These are phyloP conservation scores for Stachybotrys elegans DNA, from an alignment of 2,329 filamentous ascomycete genomes.

Conservation along the genomic window DNA sequence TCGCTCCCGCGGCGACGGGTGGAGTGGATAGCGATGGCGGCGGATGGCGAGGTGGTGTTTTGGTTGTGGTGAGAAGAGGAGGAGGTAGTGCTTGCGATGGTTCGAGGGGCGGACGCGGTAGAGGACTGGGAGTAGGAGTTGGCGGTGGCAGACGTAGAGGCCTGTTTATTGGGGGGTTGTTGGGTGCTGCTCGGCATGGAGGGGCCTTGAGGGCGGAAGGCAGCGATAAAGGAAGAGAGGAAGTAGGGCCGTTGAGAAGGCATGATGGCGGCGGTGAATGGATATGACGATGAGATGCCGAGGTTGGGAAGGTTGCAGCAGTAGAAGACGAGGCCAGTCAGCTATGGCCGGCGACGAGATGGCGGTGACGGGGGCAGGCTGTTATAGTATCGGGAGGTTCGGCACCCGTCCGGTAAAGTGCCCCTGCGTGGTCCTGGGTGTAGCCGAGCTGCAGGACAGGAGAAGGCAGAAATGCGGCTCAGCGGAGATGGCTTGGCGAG, in stretches of 20 bases:
- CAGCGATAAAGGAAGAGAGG: constrained; percentile 51
- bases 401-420: too few relatives aligned
- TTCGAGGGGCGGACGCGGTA: constrained; percentile 13
- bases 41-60: constrained; percentile 10
- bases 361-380: neutral
- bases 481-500: neutral
- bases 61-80: constrained; percentile 13
- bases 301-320: neutral
- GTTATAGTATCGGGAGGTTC: too few relatives aligned
- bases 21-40: constrained; percentile 28
- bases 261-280: constrained; percentile 25
- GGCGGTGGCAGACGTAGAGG: constrained; percentile 19
- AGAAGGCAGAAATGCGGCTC: neutral
- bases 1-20: constrained; percentile 62
- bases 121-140: constrained; percentile 16
- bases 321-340: neutral
- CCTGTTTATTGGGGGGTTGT: constrained; percentile 26
- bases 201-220: constrained; percentile 45
- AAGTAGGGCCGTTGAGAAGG: constrained; percentile 51
- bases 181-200: constrained; percentile 24
- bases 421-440: too few relatives aligned
- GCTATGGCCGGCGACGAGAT: too few relatives aligned
- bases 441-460: neutral
- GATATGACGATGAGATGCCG: neutral
- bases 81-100: constrained; percentile 17